A percentile compares a stretch with the other conserved stretches of the same genome.
These are phyloP conservation scores for Scalesia atractyloides DNA, from an alignment of 129 eudicot genomes.

Conservation along the genomic window DNA sequence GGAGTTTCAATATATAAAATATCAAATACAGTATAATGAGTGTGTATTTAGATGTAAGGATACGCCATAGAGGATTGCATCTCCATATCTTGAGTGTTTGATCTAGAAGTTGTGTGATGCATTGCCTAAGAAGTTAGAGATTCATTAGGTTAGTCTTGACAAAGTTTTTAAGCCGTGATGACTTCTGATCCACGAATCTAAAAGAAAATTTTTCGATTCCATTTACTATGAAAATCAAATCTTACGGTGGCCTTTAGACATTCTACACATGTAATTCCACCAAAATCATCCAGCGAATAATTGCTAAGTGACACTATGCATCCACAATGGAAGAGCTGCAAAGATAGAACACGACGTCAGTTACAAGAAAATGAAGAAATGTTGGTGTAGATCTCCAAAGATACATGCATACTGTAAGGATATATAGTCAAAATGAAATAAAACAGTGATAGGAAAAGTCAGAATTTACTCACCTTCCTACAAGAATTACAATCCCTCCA, in stretches of 20 bases:
- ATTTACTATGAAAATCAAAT: neutral
- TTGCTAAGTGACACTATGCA: constrained; percentile 54
- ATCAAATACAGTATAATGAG: neutral
- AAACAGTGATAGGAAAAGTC: neutral
- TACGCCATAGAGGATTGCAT: constrained; percentile 38
- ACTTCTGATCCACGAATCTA: neutral
- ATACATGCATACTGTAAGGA: neutral
- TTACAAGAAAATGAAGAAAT: constrained; percentile 10
- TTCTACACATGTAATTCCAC: constrained; percentile 56
- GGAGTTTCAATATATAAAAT: neutral
- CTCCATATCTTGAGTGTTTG: constrained; percentile 22
- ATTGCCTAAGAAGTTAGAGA: constrained; percentile 12
- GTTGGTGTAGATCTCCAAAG: neutral
- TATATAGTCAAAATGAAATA: neutral
- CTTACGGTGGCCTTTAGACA: constrained; percentile 51
- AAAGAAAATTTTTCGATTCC: neutral
- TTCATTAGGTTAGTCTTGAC: neutral
- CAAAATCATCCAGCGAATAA: constrained; percentile 53
- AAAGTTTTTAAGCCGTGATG: neutral
- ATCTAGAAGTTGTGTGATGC: neutral
- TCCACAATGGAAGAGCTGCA: constrained; percentile 67
- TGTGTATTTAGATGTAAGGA: constrained; percentile 20
- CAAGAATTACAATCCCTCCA: constrained; percentile 70
- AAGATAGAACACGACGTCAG: constrained; percentile 4
- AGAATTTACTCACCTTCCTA: constrained; percentile 37